These are phyloP conservation scores for Amanita subjunquillea DNA, from an alignment of 768 basidiomycete genomes.

Conservation along the genomic window DNA sequence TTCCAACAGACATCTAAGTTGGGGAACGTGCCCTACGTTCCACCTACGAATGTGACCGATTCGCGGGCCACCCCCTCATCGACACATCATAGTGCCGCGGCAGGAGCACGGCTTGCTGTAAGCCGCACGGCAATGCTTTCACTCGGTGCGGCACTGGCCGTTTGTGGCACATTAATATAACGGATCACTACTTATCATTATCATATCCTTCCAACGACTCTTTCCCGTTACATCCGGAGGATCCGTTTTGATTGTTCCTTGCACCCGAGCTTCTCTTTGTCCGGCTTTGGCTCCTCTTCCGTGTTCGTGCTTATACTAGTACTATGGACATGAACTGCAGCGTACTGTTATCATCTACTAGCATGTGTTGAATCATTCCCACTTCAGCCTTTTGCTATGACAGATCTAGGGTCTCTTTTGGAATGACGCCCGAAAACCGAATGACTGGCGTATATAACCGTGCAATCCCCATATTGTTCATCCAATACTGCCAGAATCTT, in stretches of 20 bases:
- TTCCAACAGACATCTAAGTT: constrained; percentile 17
- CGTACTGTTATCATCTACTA: neutral
- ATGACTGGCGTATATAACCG: no score
- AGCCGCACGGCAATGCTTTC: neutral
- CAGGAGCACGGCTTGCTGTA: neutral
- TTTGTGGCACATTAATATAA: neutral
- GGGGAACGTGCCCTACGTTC: constrained; percentile 16
- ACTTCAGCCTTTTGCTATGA: no score
- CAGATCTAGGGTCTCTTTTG: no score
- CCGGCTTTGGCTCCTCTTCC: neutral
- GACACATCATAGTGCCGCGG: neutral
- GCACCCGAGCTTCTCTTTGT: neutral
- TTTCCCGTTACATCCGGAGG: neutral
- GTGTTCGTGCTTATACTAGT: neutral
- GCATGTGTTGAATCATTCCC: no score
- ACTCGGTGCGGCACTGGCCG: neutral
- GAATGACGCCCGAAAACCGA: no score
- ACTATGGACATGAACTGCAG: neutral
- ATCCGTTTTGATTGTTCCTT: constrained; percentile 1
- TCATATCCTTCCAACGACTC: neutral
- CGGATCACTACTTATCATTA: neutral
- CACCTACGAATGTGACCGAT: constrained; percentile 9
- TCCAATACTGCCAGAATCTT: no score
- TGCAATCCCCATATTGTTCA: no score
- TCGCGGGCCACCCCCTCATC: neutral